phyloP scores from a whole-genome alignment of 441 rosid genomes.

The Metrosideros polymorpha region DNA sequence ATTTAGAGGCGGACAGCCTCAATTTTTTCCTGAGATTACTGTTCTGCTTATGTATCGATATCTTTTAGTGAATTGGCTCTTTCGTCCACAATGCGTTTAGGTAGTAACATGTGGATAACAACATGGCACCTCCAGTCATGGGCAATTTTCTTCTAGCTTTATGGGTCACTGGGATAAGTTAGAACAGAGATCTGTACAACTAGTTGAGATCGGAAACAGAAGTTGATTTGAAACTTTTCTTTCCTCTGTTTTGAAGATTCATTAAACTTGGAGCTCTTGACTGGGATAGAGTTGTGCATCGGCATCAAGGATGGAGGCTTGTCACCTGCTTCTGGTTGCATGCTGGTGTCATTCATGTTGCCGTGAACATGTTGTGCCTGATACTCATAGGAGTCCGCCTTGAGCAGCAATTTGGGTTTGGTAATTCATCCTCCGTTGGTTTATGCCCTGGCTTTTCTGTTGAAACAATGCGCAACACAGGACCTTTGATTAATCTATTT shows the following conservation, averaged over 20 bases:
- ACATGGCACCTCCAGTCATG: neutral
- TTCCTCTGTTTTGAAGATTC: conserved; percentile 22
- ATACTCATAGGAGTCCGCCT: neutral
- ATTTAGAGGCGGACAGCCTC: neutral
- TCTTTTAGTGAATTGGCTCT: neutral
- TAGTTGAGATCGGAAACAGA: neutral
- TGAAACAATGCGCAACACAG: neutral
- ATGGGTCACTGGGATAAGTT: neutral
- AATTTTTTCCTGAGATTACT: neutral
- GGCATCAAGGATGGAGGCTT: conserved; percentile 1
- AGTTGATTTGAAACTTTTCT: neutral
- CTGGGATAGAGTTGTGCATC: conserved; percentile 24
- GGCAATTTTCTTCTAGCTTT: neutral
- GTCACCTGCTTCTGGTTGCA: neutral
- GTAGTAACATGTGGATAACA: neutral
- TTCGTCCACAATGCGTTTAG: neutral
- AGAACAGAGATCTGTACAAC: neutral
- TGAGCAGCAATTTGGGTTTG: conserved; percentile 2
- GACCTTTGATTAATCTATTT: neutral
- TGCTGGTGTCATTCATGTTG: neutral
- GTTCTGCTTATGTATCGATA: neutral
- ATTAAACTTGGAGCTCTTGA: conserved; percentile 42
- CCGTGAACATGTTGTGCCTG: neutral
- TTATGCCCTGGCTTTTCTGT: neutral
- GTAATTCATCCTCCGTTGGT: neutral